These are phyloP conservation scores for Zygoascus tannicola DNA, from an alignment of 805 yeast genomes.

Conservation along the genomic window DNA sequence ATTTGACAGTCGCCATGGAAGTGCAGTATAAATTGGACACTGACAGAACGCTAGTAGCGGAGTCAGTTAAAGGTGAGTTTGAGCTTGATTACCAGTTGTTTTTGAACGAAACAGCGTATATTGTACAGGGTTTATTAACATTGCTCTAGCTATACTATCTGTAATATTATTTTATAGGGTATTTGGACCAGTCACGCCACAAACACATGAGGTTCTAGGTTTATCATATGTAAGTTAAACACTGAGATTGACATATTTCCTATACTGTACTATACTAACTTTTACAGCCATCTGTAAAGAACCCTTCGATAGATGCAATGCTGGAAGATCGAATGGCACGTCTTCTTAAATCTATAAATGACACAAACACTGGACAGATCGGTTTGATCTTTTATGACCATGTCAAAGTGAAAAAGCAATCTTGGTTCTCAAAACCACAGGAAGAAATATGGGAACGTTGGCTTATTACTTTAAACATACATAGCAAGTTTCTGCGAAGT, in stretches of 20 bases:
- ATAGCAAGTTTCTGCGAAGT: constrained; percentile 11
- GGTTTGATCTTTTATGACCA: constrained; percentile 26
- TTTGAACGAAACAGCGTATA: too few species aligned
- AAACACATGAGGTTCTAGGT: constrained; percentile 45
- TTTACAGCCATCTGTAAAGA: constrained; percentile 34
- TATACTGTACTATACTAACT: not conserved
- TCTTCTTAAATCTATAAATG: constrained; percentile 21
- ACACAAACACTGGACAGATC: constrained; percentile 12
- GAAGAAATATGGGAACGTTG: constrained; percentile 65
- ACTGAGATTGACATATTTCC: not conserved
- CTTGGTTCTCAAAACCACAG: constrained; percentile 46
- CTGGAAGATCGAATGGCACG: constrained; percentile 31
- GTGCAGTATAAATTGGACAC: constrained; percentile 17
- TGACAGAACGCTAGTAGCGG: constrained; percentile 46
- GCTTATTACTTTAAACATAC: constrained; percentile 40
- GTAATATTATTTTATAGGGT: constrained; percentile 60
- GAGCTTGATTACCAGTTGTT: not conserved
- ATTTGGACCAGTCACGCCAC: constrained; percentile 55
- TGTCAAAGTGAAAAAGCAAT: constrained; percentile 33
- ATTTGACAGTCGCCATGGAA: constrained; percentile 15
- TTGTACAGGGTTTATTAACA: too few species aligned
- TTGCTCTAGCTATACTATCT: constrained; percentile 44
- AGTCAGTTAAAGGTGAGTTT: constrained; percentile 43
- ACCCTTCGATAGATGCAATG: constrained; percentile 40
- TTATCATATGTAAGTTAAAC: constrained; percentile 39